Percentiles rank a stretch among this genome's conserved stretches.
phyloP scores from a whole-genome alignment of 73 alveolate species.

The Paramecium biaurelia region DNA sequence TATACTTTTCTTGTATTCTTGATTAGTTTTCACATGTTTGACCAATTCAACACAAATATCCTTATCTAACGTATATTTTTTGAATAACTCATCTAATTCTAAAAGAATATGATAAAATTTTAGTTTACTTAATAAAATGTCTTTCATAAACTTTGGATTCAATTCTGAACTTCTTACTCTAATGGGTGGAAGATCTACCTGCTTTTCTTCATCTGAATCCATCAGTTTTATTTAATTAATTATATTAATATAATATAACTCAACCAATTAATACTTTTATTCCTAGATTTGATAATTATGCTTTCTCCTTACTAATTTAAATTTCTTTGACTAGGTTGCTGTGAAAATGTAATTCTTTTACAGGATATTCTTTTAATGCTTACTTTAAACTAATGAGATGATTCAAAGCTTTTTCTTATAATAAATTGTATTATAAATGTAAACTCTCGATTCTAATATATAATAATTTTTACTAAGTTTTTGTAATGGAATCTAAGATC shows the following conservation, averaged over 20 bases:
- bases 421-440: neutral
- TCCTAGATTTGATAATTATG: conserved; percentile 5
- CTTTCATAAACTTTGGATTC: conserved; percentile 23
- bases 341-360: neutral
- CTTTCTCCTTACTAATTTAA: conserved; percentile 17
- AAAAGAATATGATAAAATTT: neutral
- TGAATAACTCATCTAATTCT: conserved; percentile 31
- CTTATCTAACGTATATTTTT: conserved; percentile 56
- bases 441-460: neutral
- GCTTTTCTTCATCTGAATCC: conserved; percentile 56
- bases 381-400: neutral
- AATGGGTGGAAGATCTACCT: conserved; percentile 25
- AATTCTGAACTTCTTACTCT: conserved; percentile 48
- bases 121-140: conserved; percentile 31
- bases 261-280: neutral
- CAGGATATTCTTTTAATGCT: neutral
- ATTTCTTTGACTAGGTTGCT: neutral
- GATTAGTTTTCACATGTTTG: conserved; percentile 38
- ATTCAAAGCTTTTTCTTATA: neutral
- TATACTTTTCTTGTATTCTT: conserved; percentile 50
- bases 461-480: neutral
- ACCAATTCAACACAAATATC: conserved; percentile 60
- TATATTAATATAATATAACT: neutral
- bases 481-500: neutral
- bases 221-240: conserved; percentile 29